Base-by-base conservation (phyloP, 108 stramenopile genomes). In the Cyclostephanos tholiformis region DNA sequence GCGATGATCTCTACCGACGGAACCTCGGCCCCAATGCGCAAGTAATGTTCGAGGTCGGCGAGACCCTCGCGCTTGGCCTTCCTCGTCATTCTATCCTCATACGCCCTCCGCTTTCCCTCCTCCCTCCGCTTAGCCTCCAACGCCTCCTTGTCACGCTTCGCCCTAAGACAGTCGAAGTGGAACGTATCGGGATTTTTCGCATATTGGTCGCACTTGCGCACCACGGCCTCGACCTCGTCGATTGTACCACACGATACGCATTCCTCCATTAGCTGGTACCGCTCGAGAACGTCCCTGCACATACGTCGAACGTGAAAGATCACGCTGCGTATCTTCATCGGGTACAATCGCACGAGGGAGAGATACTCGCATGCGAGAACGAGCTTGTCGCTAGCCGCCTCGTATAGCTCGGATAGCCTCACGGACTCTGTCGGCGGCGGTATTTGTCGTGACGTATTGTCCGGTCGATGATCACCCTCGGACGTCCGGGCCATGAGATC, bases 1-100 rank as follows among this genome's bases (percentile, higher is more conserved):
- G 43, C 44, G 2, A 97, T 72, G 10, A 75, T 85, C 10, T 69
- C 82, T 10, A 48, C 39, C 0, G 89, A 87, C 10, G 97, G 97
- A 10, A 92, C 82, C 38, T 80, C 90, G 14, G 88, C 86, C 14
- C 97, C 97, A 56, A 91, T 80, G 16, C 88, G 86, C 43, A 97
- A 72, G 71, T 97, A 90, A 65, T 84, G 84, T 51, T 89, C 85
- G 25, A 88, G 69, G 65, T 92, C 91, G 44, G 51, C 43, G 61
- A 85, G 84, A 0, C 91, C 91, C 85, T 97, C 97, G 52, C 97
- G 85, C 77, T 97, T 97, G 10, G 97, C 97, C 87, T 97, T 97
- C 7, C 97, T 84, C 27, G 92, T 83, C 97, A 97, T 97, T 20
- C 97, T 76, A 9, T 78, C 92, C 84, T 95, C 97, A 56, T 86